phyloP scores from a whole-genome alignment of 495 filamentous ascomycete species.

The Jackrogersella multiformis region DNA sequence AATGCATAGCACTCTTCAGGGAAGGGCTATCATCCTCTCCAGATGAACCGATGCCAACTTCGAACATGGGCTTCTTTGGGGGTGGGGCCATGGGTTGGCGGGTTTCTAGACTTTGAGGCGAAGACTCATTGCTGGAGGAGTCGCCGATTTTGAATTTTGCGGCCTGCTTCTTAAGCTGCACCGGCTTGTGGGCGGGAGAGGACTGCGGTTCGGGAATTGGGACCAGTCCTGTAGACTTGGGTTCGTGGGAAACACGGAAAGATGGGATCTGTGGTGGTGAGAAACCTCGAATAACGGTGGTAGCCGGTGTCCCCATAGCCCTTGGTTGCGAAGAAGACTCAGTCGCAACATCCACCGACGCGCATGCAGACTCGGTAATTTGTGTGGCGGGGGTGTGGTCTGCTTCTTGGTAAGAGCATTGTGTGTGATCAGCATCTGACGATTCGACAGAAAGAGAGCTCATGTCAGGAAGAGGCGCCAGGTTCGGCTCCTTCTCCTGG shows the following conservation, averaged over 20 bases:
- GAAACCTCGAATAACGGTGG: slow-evolving; percentile 87
- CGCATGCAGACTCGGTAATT: slow-evolving; percentile 64
- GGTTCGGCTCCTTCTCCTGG: slow-evolving; percentile 76
- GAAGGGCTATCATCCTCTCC: slow-evolving; percentile 77
- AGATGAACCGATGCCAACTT: slow-evolving; percentile 77
- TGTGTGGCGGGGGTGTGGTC: slow-evolving; percentile 62
- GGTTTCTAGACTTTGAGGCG: slow-evolving; percentile 57
- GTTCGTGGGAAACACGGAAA: slow-evolving; percentile 50
- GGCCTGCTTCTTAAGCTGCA: slow-evolving; percentile 59
- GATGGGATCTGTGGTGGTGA: slow-evolving; percentile 79
- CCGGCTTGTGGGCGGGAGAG: slow-evolving; percentile 59
- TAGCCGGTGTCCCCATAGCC: slow-evolving; percentile 54
- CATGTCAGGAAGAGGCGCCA: slow-evolving; percentile 65
- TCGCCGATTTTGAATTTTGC: slow-evolving; percentile 65
- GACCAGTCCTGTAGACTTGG: slow-evolving; percentile 39
- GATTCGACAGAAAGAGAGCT: slow-evolving; percentile 45
- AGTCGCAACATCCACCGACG: slow-evolving; percentile 43
- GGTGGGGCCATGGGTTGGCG: slow-evolving; percentile 61
- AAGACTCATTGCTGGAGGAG: slow-evolving; percentile 59
- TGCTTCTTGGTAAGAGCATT: slow-evolving; percentile 32
- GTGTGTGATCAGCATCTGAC: slow-evolving; percentile 33
- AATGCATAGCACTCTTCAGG: slow-evolving; percentile 72
- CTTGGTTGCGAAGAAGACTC: slow-evolving; percentile 20
- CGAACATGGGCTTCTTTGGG: slow-evolving; percentile 77
- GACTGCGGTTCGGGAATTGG: slow-evolving; percentile 56